These are phyloP conservation scores for Termitomyces eurrhizus DNA, from an alignment of 768 basidiomycete species.

Conservation along the genomic window DNA sequence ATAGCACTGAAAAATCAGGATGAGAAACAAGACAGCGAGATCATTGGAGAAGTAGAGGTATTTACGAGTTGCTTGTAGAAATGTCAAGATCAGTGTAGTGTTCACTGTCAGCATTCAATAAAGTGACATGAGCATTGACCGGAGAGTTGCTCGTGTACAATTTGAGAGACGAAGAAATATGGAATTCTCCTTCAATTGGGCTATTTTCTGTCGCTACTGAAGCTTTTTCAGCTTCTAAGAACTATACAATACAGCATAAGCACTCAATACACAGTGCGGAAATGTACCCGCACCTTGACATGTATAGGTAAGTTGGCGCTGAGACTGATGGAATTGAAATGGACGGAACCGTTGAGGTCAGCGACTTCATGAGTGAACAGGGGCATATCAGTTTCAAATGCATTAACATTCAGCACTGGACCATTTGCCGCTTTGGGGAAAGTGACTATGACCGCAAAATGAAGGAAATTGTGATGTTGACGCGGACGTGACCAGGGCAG, in stretches of 20 bases:
- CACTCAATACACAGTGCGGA: not conserved
- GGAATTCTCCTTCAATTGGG: conserved; percentile 44
- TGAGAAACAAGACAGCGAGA: not conserved
- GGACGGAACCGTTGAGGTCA: conserved; percentile 29
- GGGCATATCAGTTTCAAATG: conserved; percentile 41
- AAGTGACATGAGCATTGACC: conserved; percentile 35
- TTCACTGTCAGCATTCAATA: conserved; percentile 29
- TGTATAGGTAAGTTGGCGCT: conserved; percentile 28
- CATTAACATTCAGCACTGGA: conserved; percentile 30
- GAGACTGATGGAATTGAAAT: conserved; percentile 38
- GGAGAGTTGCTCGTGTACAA: conserved; percentile 38
- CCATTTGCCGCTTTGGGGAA: conserved; percentile 19
- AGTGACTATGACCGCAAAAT: conserved; percentile 21
- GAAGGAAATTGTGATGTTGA: conserved; percentile 8
- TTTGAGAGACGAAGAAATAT: conserved; percentile 24
- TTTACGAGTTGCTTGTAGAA: conserved; percentile 39
- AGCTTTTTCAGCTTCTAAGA: conserved; percentile 25
- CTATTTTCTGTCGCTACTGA: conserved; percentile 35
- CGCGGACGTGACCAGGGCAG: conserved; percentile 7
- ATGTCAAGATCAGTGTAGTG: conserved; percentile 22
- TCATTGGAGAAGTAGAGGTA: not conserved
- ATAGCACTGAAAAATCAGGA: conserved; percentile 4
- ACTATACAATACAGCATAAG: conserved; percentile 20
- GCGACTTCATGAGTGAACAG: conserved; percentile 37
- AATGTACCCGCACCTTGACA: conserved; percentile 27